Evolutionary conservation across 139 green algal genomes (phyloP).

Genomic region (Zygnema cylindricum): DNA sequence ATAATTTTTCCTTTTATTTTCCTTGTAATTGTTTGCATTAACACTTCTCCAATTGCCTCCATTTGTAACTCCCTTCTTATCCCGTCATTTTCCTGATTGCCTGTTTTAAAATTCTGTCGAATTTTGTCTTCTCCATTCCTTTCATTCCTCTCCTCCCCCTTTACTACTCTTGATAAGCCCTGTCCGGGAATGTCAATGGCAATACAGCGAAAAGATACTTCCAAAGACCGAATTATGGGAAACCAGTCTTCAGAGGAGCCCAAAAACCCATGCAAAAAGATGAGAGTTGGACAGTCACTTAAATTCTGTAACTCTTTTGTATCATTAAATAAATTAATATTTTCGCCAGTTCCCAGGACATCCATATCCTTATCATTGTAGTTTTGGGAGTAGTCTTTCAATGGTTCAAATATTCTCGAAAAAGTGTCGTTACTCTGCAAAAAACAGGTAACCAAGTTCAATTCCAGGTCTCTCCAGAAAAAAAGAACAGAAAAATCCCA

Average conservation of each 20-base stretch:
- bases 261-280: constrained; percentile 66
- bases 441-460: too few species aligned
- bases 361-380: too few species aligned
- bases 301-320: too few species aligned
- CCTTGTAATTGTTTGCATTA: constrained; percentile 26
- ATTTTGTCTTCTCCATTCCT: neutral
- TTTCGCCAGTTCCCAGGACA: too few species aligned
- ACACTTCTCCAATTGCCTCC: constrained; percentile 33
- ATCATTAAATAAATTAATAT: too few species aligned
- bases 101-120: neutral
- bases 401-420: too few species aligned
- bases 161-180: neutral
- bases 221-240: constrained; percentile 36
- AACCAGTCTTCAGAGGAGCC: constrained; percentile 54
- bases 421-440: too few species aligned
- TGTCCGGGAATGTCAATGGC: constrained; percentile 64
- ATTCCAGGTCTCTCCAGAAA: too few species aligned
- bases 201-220: constrained; percentile 35
- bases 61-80: constrained; percentile 8
- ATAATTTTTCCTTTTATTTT: neutral
- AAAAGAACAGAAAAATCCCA: too few species aligned
- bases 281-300: too few species aligned
- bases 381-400: too few species aligned
- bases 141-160: neutral
- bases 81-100: neutral